These are phyloP conservation scores for Otatea glauca DNA, from an alignment of 176 grass and related monocot genomes.

Conservation along the genomic window DNA sequence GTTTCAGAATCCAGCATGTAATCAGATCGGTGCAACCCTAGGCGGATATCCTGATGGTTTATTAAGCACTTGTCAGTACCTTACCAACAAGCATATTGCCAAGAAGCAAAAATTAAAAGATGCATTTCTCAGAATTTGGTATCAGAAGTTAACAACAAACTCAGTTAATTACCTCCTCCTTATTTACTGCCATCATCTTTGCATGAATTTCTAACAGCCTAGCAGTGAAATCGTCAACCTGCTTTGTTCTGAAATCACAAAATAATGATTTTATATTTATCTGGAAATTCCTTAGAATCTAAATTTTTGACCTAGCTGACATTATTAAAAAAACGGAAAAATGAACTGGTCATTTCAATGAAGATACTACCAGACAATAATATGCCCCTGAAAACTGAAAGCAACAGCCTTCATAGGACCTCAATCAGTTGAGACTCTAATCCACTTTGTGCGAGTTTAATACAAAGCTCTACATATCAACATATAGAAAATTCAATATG, in stretches of 20 bases:
- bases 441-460: neutral
- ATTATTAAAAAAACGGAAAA: neutral
- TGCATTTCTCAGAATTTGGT: neutral
- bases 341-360: neutral
- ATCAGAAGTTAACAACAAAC: conserved; percentile 1
- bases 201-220: conserved; percentile 86
- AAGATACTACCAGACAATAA: neutral
- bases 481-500: neutral
- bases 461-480: neutral
- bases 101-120: neutral
- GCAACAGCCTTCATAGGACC: neutral
- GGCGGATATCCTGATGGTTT: conserved; percentile 79
- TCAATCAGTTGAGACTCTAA: neutral
- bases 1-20: conserved; percentile 97
- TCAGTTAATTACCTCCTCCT: conserved; percentile 65
- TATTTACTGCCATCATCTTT: conserved; percentile 76
- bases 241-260: conserved; percentile 68
- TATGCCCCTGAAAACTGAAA: neutral
- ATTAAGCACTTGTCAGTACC: conserved; percentile 27
- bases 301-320: neutral
- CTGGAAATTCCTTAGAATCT: conserved; percentile 1
- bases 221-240: conserved; percentile 86
- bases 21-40: conserved; percentile 95
- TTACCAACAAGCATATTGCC: neutral
- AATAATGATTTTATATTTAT: neutral